phyloP scores from a whole-genome alignment of 225 moss, liverwort and hornwort genomes.

The Climacium dendroides region DNA sequence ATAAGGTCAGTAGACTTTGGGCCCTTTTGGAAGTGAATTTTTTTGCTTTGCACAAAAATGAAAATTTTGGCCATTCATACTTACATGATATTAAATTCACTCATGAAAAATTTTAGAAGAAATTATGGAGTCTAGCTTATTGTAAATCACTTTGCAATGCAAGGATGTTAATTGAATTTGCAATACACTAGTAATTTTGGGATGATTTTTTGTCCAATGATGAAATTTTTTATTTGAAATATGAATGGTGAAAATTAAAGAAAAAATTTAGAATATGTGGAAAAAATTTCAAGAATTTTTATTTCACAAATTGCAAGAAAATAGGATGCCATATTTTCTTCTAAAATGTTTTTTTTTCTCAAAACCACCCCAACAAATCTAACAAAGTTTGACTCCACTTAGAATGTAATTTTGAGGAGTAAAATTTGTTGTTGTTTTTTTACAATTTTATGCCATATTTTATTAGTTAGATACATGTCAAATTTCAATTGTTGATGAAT shows the following conservation, averaged over 20 bases:
- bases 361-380: accelerated
- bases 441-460: neutral
- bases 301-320: neutral
- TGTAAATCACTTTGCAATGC: neutral
- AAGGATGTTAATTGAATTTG: neutral
- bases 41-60: no score
- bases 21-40: no score
- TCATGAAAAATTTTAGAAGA: no score
- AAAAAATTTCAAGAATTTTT: neutral
- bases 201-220: neutral
- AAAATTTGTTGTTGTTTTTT: neutral
- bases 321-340: no score
- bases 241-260: neutral
- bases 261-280: neutral
- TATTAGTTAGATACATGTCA: neutral
- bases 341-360: no score
- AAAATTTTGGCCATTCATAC: no score
- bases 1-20: no score
- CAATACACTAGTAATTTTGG: neutral
- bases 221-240: neutral
- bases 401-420: neutral
- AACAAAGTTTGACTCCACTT: neutral
- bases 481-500: neutral
- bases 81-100: no score
- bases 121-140: neutral